phyloP scores from a whole-genome alignment of 305 asterid species.

The Fraxinus sp. region DNA sequence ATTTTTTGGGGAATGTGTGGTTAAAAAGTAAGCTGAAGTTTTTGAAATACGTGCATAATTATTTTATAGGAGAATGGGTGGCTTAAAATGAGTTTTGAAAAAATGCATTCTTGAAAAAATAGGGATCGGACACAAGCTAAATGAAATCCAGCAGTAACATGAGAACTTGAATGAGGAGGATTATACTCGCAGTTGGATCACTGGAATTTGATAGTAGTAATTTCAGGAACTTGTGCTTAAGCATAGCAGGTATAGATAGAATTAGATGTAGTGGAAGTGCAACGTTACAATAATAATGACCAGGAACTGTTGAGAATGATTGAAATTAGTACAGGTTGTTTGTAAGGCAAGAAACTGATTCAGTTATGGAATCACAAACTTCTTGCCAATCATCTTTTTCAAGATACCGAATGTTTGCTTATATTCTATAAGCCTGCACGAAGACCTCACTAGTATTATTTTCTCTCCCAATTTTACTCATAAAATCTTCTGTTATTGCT shows the following conservation, averaged over 20 bases:
- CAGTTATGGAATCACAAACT: background rate
- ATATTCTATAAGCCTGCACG: background rate
- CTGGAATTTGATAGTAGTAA: background rate
- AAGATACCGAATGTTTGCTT: background rate
- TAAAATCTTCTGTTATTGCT: conserved; percentile 1
- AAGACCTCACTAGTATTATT: conserved; percentile 3
- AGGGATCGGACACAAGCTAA: background rate
- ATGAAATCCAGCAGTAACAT: background rate
- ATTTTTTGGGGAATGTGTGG: background rate
- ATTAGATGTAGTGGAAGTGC: background rate
- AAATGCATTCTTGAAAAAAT: no score
- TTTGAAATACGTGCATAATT: background rate
- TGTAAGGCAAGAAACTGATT: background rate
- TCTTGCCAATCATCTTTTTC: background rate
- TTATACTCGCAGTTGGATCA: background rate
- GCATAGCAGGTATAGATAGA: background rate
- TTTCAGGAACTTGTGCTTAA: background rate
- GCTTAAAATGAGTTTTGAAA: background rate
- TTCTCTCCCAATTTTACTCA: background rate
- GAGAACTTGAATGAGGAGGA: background rate
- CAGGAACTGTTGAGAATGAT: background rate
- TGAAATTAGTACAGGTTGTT: background rate
- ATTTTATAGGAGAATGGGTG: background rate
- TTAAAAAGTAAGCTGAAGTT: background rate
- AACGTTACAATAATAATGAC: background rate